Conservation (phyloP, 75 land plant genomes). For the Picea sitchensis region DNA sequence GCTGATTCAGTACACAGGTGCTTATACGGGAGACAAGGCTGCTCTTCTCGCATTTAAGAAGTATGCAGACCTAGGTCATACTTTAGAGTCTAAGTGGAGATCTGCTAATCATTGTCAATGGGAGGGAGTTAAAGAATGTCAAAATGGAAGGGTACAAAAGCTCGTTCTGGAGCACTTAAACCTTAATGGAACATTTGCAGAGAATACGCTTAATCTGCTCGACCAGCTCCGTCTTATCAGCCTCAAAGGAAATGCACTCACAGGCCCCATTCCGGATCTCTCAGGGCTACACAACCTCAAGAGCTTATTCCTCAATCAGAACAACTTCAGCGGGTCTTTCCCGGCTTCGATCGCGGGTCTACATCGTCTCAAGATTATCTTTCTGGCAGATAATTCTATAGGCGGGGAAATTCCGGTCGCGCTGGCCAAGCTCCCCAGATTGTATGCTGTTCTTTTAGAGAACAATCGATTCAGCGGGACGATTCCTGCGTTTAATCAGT, state of each 20-base stretch:
- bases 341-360: background rate
- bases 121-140: conserved; percentile 23
- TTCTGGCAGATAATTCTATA: conserved; percentile 56
- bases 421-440: conserved; percentile 20
- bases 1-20: too few species aligned
- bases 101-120: conserved; percentile 8
- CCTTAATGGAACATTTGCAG: conserved; percentile 13
- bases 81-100: background rate
- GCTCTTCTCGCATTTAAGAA: background rate
- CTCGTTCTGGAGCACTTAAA: conserved; percentile 8
- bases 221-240: conserved; percentile 25
- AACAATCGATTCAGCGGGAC: conserved; percentile 53
- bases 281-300: conserved; percentile 31
- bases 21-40: background rate
- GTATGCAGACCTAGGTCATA: background rate
- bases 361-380: conserved; percentile 40
- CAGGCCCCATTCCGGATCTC: conserved; percentile 39
- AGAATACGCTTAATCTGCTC: conserved; percentile 14
- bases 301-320: conserved; percentile 37
- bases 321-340: conserved; percentile 39
- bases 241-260: conserved; percentile 27
- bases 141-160: conserved; percentile 2
- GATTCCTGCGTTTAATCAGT: conserved; percentile 51
- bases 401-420: conserved; percentile 43
- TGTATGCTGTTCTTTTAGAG: conserved; percentile 41